phyloP scores from a whole-genome alignment of 2,329 filamentous ascomycete species.

The Xylariaceae sp. region DNA sequence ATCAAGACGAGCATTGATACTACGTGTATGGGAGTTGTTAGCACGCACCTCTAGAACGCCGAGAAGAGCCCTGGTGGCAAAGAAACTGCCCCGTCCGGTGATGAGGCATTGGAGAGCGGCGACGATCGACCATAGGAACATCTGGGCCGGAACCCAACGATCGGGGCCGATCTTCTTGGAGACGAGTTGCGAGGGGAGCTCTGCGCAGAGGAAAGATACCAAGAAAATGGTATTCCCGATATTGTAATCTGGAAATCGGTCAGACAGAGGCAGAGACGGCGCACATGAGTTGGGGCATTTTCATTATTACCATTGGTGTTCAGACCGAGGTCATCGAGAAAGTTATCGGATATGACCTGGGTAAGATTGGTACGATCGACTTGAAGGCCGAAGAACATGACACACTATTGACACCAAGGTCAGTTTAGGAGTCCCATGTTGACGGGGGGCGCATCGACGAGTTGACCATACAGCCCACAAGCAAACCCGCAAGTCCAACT shows the following conservation, averaged over 20 bases:
- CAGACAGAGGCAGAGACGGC: background rate
- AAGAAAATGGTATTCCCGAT: conserved; percentile 51
- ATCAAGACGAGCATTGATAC: background rate
- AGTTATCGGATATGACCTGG: conserved; percentile 56
- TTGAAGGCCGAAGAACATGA: conserved; percentile 59
- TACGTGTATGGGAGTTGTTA: background rate
- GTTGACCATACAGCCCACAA: conserved; percentile 34
- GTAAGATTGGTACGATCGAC: conserved; percentile 54
- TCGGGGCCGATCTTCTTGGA: conserved; percentile 44
- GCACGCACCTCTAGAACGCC: conserved; percentile 27
- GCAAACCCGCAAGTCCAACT: conserved; percentile 37
- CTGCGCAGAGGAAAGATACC: conserved; percentile 49
- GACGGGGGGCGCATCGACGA: background rate
- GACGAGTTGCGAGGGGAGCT: conserved; percentile 56
- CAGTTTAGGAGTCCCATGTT: background rate
- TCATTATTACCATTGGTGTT: conserved; percentile 36
- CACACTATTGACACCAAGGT: conserved; percentile 30
- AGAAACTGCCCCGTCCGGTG: conserved; percentile 24
- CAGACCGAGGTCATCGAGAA: conserved; percentile 48
- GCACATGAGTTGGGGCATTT: conserved; percentile 22
- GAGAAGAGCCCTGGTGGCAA: conserved; percentile 24
- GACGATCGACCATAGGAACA: conserved; percentile 30
- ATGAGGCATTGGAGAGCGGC: conserved; percentile 27
- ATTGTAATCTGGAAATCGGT: conserved; percentile 40
- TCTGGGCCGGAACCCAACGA: conserved; percentile 32